Evolutionary conservation across 805 yeast species (phyloP), one percentile per base, ranked within the genome.

Genomic region (Saturnispora silvae): DNA sequence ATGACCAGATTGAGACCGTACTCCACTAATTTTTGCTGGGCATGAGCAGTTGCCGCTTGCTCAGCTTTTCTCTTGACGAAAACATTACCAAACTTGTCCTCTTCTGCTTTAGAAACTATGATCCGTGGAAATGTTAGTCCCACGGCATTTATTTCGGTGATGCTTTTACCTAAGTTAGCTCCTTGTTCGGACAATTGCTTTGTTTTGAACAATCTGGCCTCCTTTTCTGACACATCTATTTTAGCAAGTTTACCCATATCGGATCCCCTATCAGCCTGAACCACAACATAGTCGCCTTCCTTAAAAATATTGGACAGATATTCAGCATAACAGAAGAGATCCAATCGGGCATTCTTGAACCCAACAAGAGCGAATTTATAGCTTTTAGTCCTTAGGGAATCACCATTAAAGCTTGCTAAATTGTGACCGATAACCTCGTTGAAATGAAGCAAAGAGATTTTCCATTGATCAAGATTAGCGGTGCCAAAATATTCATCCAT

Each of bases 201-300:
- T 50, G 73, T 62, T 53, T 79, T 79, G 55, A 82, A 59, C 42
- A 74, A 57, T 32, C 84, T 65, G 0, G 89, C 87, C 48, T 77
- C 81, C 46, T 75, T 81, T 26, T 70, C 58, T 4, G 77, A 60
- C 20, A 82, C 68, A 47, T 73, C 67, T 48, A 75, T 59, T 41
- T 68, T 66, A 26, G 71, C 70, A 31, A 82, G 70, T 50, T 70
- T 69, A 26, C 94, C 94, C 42, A 82, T 64, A 56, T 82, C 94
- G 26, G 74, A 60, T 26, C 94, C 94, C 24, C 94, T 63, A 51
- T 82, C 94, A 1, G 92, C 94, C 51, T 82, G 89, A 14, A 81
- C 94, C 50, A 81, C 72, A 13, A 83, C 89, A 49, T 80, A 64
- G 51, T 80, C 86, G 17, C 81, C 81, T 4, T 64, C 56, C 34